Base-by-base conservation (phyloP, 1,284 basidiomycete species). In the Ceratorhiza oryzae-sativae region DNA sequence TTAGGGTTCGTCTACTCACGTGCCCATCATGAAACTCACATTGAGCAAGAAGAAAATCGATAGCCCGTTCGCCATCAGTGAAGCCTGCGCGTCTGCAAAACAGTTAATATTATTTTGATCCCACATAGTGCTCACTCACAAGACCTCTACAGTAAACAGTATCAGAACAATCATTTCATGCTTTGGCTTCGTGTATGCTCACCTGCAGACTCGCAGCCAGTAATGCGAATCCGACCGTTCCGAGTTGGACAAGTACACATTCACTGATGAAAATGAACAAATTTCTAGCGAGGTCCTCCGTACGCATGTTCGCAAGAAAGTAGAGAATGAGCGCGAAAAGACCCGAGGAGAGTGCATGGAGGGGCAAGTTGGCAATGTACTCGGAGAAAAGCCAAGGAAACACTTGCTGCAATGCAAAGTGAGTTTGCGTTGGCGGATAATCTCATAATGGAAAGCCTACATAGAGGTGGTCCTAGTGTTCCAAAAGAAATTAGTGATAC, bases 201-300 rank as follows among this genome's bases (percentile, higher is more conserved):
- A 68, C 65, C 53, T 70, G 67, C 9, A 70, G 25, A 34, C 53
- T 58, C 0, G 80, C 80, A 8, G 79, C 76, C 4, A 85, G 59
- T 9, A 84, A 75, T 0, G 82, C 81, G 27, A 82, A 78, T 2
- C 80, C 80, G 55, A 82, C 80, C 5, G 78, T 78, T 9, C 79
- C 78, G 48, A 82, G 80, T 72, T 84, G 84, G 10, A 80, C 80
- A 10, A 81, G 49, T 12, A 84, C 75, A 23, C 80, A 79, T 13
- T 80, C 79, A 0, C 81, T 81, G 25, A 82, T 80, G 58, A 81
- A 80, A 18, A 78, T 79, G 71, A 83, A 81, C 20, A 85, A 74
- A 42, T 81, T 79, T 1, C 75, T 73, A 0, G 81, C 81, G 6
- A 82, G 76, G n/a, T 81, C 70, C 27, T 82, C 80, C 2, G 73